A percentile compares a stretch with the other conserved stretches of the same genome.
These are phyloP conservation scores for Tolypocladium nubicola DNA, from an alignment of 2,329 filamentous ascomycete species.

Conservation along the genomic window DNA sequence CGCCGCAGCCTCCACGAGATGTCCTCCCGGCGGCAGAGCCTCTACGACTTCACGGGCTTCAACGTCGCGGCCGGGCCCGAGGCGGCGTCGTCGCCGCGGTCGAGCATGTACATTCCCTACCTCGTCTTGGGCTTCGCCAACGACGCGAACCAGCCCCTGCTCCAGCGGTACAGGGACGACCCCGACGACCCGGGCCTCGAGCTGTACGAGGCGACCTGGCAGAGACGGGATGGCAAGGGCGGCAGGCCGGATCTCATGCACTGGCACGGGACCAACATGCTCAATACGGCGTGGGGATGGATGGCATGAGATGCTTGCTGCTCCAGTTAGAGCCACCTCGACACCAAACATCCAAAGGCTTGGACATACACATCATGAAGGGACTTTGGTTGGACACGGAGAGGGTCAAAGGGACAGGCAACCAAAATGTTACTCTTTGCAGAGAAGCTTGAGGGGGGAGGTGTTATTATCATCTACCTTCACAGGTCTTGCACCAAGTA, in stretches of 20 bases:
- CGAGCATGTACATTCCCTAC: neutral
- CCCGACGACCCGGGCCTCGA: neutral
- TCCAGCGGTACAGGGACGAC: neutral
- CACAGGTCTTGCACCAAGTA: slow-evolving; percentile 17
- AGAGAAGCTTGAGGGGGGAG: slow-evolving; percentile 41
- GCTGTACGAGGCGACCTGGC: slow-evolving; percentile 1
- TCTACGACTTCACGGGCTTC: neutral
- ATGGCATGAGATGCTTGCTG: slow-evolving; percentile 2
- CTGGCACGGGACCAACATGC: slow-evolving; percentile 8
- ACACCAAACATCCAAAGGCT: neutral
- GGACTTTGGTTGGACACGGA: neutral
- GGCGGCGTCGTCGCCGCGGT: neutral
- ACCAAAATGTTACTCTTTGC: neutral
- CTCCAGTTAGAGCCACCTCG: neutral
- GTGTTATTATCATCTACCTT: slow-evolving; percentile 41
- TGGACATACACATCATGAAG: neutral
- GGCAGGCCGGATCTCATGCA: neutral
- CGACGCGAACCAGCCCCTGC: neutral
- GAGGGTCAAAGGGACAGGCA: neutral
- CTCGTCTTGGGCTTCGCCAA: neutral
- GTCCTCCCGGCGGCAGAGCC: neutral
- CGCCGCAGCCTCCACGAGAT: neutral
- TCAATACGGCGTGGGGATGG: slow-evolving; percentile 11
- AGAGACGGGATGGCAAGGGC: neutral
- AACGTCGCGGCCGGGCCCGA: neutral